These are phyloP conservation scores for Xerocomus potaroensis DNA, from an alignment of 768 basidiomycete species.

Conservation along the genomic window DNA sequence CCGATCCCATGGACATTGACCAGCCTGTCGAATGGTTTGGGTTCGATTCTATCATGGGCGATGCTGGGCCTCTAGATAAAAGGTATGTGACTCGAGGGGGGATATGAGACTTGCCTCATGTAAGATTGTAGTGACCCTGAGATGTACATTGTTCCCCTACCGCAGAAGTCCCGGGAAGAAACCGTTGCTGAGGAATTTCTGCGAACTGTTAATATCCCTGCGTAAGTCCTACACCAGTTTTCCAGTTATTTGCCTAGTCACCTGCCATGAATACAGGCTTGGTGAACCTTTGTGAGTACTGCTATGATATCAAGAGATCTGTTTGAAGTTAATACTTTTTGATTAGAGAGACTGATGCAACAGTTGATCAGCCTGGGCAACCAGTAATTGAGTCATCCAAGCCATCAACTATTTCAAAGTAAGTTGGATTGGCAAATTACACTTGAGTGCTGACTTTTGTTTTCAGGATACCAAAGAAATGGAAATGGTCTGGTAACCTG, in stretches of 20 bases:
- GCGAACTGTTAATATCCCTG: slow-evolving; percentile 22
- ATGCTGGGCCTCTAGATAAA: not conserved
- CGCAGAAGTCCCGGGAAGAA: slow-evolving; percentile 19
- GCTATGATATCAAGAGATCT: not conserved
- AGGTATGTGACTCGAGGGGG: slow-evolving; percentile 11
- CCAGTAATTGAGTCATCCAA: slow-evolving; percentile 12
- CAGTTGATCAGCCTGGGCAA: slow-evolving; percentile 3
- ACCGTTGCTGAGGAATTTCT: slow-evolving; percentile 25
- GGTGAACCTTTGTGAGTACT: slow-evolving; percentile 23
- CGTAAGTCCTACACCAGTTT: slow-evolving; percentile 16
- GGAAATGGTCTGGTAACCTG: slow-evolving; percentile 62
- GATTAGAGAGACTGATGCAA: slow-evolving; percentile 14
- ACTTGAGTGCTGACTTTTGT: slow-evolving; percentile 3
- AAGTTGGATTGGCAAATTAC: slow-evolving; percentile 8
- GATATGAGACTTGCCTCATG: not conserved
- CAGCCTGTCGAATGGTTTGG: slow-evolving; percentile 12
- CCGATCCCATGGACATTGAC: slow-evolving; percentile 21
- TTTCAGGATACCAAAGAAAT: slow-evolving; percentile 53
- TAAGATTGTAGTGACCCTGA: slow-evolving; percentile 4
- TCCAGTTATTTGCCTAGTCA: not conserved
- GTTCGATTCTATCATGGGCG: slow-evolving; percentile 12
- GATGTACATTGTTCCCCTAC: slow-evolving; percentile 4
- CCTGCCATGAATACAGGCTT: slow-evolving; percentile 14
- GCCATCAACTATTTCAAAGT: slow-evolving; percentile 21
- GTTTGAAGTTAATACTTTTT: not conserved